Evolutionary conservation across 352 stramenopile species (phyloP).

Genomic region (Phytophthora syringae): DNA sequence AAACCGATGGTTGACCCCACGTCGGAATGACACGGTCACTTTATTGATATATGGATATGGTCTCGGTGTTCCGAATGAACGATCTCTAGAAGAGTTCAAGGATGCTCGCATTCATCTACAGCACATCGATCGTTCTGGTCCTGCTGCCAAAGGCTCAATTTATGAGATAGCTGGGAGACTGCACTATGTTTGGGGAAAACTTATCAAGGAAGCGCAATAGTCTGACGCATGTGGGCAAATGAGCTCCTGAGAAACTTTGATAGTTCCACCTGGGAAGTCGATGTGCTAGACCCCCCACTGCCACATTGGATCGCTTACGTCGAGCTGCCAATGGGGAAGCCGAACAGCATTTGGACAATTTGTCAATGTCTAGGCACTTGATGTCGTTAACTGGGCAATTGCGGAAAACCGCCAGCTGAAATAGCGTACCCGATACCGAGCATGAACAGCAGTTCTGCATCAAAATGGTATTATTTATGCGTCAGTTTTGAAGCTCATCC

Average conservation of each 20-base stretch:
- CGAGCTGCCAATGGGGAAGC: no score
- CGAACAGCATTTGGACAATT: no score
- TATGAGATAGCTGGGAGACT: slow-evolving; percentile 3
- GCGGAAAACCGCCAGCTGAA: no score
- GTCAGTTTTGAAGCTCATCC: neutral
- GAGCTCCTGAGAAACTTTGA: no score
- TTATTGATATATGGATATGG: slow-evolving; percentile 19
- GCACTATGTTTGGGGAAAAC: neutral
- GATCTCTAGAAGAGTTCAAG: slow-evolving; percentile 15
- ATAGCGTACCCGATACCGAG: no score
- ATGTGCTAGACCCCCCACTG: no score
- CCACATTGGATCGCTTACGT: no score
- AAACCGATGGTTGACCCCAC: slow-evolving; percentile 7
- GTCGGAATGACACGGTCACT: slow-evolving; percentile 4
- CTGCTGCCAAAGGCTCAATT: slow-evolving; percentile 1
- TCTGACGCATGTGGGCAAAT: slow-evolving; percentile 1
- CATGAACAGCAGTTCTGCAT: no score
- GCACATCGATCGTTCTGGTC: slow-evolving; percentile 10
- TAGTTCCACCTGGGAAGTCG: no score
- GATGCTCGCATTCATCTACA: slow-evolving; percentile 7
- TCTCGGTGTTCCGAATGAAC: slow-evolving; percentile 12
- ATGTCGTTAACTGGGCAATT: no score
- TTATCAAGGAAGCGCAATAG: slow-evolving; percentile 8
- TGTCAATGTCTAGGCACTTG: no score
- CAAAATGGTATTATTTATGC: neutral